Evolutionary conservation across 2,329 filamentous ascomycete genomes (phyloP).

Genomic region (Colletotrichum destructivum): DNA sequence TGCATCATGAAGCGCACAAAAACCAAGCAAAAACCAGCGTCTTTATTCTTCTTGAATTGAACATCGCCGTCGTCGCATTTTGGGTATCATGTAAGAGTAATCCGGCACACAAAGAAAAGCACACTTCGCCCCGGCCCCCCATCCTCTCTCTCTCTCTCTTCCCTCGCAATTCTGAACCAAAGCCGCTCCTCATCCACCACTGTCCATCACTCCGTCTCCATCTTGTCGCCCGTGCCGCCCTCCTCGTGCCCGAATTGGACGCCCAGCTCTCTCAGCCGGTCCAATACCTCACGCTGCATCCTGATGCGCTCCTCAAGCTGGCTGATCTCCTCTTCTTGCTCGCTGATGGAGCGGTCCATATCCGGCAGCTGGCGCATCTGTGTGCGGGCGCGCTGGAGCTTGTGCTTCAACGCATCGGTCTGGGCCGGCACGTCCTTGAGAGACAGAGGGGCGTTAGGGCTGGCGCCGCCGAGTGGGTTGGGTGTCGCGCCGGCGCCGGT

Average conservation of each 20-base stretch:
- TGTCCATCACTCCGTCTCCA: conserved; percentile 53
- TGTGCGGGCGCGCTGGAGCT: conserved; percentile 82
- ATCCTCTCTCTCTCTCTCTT: too few relatives aligned
- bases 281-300: conserved; percentile 73
- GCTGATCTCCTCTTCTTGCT: conserved; percentile 80
- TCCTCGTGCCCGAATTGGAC: conserved; percentile 54
- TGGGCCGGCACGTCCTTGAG: conserved; percentile 85
- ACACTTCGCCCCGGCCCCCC: too few relatives aligned
- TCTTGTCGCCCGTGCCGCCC: conserved; percentile 56
- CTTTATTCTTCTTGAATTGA: neutral
- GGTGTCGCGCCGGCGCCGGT: conserved; percentile 48
- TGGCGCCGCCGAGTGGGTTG: conserved; percentile 51
- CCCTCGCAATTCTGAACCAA: neutral
- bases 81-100: conserved; percentile 39
- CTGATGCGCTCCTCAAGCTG: conserved; percentile 76
- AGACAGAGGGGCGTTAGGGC: conserved; percentile 54
- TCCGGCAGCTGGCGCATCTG: conserved; percentile 78
- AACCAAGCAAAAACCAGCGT: conserved; percentile 11
- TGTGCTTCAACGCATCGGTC: conserved; percentile 84
- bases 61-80: conserved; percentile 31
- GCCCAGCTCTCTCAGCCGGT: conserved; percentile 67
- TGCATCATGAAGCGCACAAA: conserved; percentile 2
- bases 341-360: conserved; percentile 74
- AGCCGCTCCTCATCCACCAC: neutral
- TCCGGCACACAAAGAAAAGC: neutral